Percentiles rank a stretch among this genome's conserved stretches.
Evolutionary conservation across 2,329 filamentous ascomycete genomes (phyloP).

Genomic region (Geosmithia putterillii): DNA sequence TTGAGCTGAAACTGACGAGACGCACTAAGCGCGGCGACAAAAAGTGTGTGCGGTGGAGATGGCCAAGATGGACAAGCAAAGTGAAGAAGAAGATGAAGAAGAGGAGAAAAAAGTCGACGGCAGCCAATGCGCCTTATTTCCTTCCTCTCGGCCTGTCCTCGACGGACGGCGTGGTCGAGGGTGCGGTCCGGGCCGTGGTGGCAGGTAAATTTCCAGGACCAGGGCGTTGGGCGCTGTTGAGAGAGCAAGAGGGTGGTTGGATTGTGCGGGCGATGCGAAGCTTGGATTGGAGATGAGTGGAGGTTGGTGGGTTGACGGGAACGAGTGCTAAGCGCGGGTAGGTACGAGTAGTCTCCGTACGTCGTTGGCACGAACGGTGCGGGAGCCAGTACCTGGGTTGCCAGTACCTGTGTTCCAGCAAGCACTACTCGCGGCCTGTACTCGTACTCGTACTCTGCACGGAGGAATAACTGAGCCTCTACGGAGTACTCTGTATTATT

Average conservation of each 20-base stretch:
- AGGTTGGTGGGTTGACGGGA: background rate
- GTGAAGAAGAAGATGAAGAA: background rate
- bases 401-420: too few species aligned
- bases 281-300: background rate
- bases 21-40: background rate
- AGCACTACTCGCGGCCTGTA: too few species aligned
- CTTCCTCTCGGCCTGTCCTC: background rate
- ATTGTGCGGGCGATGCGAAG: background rate
- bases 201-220: too few species aligned
- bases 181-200: background rate
- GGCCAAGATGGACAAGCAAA: too few species aligned
- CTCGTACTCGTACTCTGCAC: too few species aligned
- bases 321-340: background rate
- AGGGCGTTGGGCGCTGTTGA: too few species aligned
- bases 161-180: background rate
- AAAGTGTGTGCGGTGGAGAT: background rate
- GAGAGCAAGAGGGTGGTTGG: background rate
- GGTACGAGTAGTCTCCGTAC: too few species aligned
- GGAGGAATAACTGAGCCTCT: too few species aligned
- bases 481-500: too few species aligned
- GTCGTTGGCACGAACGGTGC: too few species aligned
- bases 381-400: too few species aligned
- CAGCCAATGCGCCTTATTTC: background rate
- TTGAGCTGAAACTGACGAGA: background rate
- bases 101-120: background rate